phyloP scores from a whole-genome alignment of 306 rosid genomes.

The Ammopiptanthus mongolicus region DNA sequence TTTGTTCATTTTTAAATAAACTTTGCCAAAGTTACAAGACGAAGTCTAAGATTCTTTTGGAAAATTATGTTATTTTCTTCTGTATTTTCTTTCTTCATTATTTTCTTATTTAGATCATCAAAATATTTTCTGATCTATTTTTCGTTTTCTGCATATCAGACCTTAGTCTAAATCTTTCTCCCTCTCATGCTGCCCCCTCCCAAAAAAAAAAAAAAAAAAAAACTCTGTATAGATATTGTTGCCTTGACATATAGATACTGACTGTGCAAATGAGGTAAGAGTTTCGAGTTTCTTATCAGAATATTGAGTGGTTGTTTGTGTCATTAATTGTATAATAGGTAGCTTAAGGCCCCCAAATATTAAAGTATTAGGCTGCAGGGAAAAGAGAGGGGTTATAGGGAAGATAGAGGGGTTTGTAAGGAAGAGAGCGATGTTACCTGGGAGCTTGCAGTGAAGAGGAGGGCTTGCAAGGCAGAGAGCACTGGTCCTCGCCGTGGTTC shows the following conservation, averaged over 20 bases:
- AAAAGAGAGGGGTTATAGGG: too few relatives aligned
- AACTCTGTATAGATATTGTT: too few relatives aligned
- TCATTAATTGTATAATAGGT: slow-evolving; percentile 44
- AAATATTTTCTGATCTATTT: background rate
- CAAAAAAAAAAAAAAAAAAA: too few relatives aligned
- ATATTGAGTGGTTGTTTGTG: background rate
- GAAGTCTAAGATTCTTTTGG: background rate
- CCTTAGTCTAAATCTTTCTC: background rate
- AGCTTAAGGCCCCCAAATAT: slow-evolving; percentile 49
- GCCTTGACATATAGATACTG: slow-evolving; percentile 3
- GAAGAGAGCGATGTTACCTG: too few relatives aligned
- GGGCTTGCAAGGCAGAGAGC: too few relatives aligned
- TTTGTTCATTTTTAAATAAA: background rate
- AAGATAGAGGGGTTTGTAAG: too few relatives aligned
- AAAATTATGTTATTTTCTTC: background rate
- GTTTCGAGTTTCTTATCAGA: background rate
- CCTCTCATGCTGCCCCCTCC: too few relatives aligned
- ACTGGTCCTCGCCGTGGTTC: too few relatives aligned
- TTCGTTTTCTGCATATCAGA: background rate
- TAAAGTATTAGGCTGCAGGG: too few relatives aligned
- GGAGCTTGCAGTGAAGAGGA: too few relatives aligned
- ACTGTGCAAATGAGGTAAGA: slow-evolving; percentile 6
- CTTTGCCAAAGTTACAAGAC: background rate
- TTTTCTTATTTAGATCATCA: background rate
- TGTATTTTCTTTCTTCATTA: background rate